Evolutionary conservation across 176 grass and related monocot genomes (phyloP), one percentile per base, ranked within the genome.

Genomic region (Juncus inflexus): DNA sequence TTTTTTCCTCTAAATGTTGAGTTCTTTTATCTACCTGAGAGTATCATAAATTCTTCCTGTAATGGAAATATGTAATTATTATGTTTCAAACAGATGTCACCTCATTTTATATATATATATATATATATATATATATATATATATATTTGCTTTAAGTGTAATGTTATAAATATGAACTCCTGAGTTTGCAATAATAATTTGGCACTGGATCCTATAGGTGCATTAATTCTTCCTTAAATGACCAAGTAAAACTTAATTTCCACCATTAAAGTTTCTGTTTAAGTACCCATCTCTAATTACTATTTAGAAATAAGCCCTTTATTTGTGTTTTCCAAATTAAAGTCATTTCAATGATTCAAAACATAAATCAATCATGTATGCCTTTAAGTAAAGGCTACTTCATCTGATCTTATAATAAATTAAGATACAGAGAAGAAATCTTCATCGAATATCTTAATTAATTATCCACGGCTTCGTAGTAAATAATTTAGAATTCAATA

Each of bases 161-260:
- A 9, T 47, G 43, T 47, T 28, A 47, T 43, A 62, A 39, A 52
- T 55, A 64, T 75, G 42, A 63, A 58, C 53, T 36, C 55, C 40
- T 65, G 61, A 76, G 37, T 49, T 55, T 71, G 53, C 66, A 77
- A 79, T 73, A 82, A 66, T 66, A 79, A 63, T 58, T 47, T 42
- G 81, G 80, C 78, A 73, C 89, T 78, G 55, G 77, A 87, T 87
- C 80, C 80, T 75, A 87, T 76, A 81, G 83, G 53, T 2, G 41
- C 74, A 77, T 77, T 77, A 68, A 77, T 77, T 62, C 38, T 6
- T 61, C 53, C 43, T 64, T 63, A 74, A 71, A 70, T 70, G 56
- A 58, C 54, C 68, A 71, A 71, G 53, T 71, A 45, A 71, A 60
- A 55, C 35, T 69, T 12, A 15, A 40, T 35, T 60, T 15, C 7